These are phyloP conservation scores for Globisporangium alternatum DNA, from an alignment of 352 stramenopile species.

Conservation along the genomic window DNA sequence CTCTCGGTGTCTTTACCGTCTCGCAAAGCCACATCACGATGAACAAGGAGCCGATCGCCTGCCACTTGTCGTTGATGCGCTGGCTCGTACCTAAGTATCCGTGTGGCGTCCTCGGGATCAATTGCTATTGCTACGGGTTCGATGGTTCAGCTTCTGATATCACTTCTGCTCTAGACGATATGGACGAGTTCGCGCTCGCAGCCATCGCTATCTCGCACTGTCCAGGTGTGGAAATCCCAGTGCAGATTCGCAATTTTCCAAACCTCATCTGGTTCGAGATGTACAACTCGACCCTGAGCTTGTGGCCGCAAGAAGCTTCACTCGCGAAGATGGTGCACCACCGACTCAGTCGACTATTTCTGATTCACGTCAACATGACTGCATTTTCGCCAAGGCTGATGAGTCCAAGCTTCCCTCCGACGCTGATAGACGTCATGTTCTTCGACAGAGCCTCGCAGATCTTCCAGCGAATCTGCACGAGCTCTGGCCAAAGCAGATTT, in stretches of 20 bases:
- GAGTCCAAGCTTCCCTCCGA: neutral
- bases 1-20: neutral
- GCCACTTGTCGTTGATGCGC: neutral
- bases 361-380: neutral
- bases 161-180: neutral
- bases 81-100: neutral
- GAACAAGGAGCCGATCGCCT: neutral
- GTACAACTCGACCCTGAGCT: neutral
- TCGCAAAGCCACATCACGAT: neutral
- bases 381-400: neutral
- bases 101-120: neutral
- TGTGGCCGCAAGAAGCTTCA: neutral
- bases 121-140: neutral
- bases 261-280: conserved; percentile 1
- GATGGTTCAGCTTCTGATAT: neutral
- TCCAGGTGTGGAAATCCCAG: neutral
- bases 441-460: neutral
- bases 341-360: neutral
- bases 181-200: neutral
- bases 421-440: neutral
- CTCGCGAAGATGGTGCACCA: neutral
- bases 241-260: neutral
- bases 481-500: neutral
- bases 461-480: conserved; percentile 1
- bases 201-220: neutral